These are phyloP conservation scores for Septoria linicola DNA, from an alignment of 2,329 filamentous ascomycete genomes.

Conservation along the genomic window DNA sequence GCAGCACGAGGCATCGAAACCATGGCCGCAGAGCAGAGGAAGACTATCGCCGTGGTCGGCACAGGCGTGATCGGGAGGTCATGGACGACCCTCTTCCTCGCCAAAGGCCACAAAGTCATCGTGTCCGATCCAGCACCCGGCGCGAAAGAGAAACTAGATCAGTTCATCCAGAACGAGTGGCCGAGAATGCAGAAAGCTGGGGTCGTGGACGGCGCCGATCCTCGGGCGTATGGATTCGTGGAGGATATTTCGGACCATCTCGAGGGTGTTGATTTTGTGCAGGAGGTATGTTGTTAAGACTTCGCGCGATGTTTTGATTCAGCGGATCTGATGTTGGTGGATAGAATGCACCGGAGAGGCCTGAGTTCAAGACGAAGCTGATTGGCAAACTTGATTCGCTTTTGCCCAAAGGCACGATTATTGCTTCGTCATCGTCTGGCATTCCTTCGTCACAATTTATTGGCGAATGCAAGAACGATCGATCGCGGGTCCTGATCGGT, in stretches of 20 bases:
- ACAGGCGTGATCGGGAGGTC: constrained; percentile 44
- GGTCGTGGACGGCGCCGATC: constrained; percentile 15
- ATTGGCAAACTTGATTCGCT: constrained; percentile 39
- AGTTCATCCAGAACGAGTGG: constrained; percentile 29
- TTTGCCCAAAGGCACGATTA: constrained; percentile 38
- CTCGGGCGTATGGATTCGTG: constrained; percentile 28
- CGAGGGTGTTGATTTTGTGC: constrained; percentile 38
- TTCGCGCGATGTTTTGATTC: no score
- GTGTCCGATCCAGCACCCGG: constrained; percentile 44
- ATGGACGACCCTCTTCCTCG: constrained; percentile 45
- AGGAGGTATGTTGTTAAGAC: constrained; percentile 37
- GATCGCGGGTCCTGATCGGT: constrained; percentile 45
- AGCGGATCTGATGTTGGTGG: not conserved
- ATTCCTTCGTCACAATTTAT: constrained; percentile 19
- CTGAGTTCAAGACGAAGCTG: constrained; percentile 43
- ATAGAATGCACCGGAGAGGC: constrained; percentile 36
- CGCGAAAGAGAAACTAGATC: constrained; percentile 36
- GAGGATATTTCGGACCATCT: constrained; percentile 20
- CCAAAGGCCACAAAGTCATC: constrained; percentile 42
- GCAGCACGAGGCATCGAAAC: not conserved
- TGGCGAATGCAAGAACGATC: constrained; percentile 27
- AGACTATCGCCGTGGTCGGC: constrained; percentile 39
- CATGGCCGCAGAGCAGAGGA: constrained; percentile 12
- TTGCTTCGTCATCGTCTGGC: constrained; percentile 34
- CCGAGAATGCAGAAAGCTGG: constrained; percentile 25